A percentile compares a stretch with the other conserved stretches of the same genome.
These are phyloP conservation scores for Coemansia pectinata DNA, from an alignment of 192 early-diverging fungal genomes.

Conservation along the genomic window DNA sequence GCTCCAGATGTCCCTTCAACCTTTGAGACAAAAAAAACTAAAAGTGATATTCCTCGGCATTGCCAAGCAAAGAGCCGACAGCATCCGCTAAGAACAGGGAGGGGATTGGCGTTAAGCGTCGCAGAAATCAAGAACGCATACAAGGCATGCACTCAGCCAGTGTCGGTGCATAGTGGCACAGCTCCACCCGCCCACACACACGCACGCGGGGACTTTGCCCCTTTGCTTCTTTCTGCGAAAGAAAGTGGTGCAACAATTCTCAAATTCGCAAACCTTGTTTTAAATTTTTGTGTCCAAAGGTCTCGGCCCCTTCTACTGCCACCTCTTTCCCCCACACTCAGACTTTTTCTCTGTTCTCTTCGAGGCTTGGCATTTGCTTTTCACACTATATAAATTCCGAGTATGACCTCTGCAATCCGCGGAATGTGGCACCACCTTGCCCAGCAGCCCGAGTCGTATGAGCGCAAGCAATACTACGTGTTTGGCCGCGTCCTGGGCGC, in stretches of 20 bases:
- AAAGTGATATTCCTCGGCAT: background rate
- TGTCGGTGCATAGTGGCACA: background rate
- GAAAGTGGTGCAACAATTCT: background rate
- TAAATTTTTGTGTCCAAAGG: background rate
- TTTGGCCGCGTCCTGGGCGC: constrained; percentile 65
- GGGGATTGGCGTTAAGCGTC: background rate
- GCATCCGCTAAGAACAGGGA: background rate
- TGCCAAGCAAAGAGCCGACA: background rate
- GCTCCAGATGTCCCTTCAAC: background rate
- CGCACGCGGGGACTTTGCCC: background rate
- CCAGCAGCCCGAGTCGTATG: constrained; percentile 60
- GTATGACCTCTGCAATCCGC: constrained; percentile 51
- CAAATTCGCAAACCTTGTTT: background rate
- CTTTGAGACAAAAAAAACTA: background rate
- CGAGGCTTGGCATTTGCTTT: background rate
- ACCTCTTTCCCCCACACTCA: background rate
- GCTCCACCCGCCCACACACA: background rate
- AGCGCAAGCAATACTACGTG: constrained; percentile 68
- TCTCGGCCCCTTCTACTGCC: background rate
- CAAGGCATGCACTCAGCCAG: background rate
- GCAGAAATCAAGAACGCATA: background rate
- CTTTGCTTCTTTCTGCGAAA: background rate
- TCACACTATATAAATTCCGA: background rate
- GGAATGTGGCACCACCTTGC: constrained; percentile 53
- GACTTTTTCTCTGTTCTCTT: constrained; percentile 4